Percentiles rank a stretch among this genome's conserved stretches.
These are phyloP conservation scores for Heliamphora pulchella DNA, from an alignment of 179 eudicot genomes.

Conservation along the genomic window DNA sequence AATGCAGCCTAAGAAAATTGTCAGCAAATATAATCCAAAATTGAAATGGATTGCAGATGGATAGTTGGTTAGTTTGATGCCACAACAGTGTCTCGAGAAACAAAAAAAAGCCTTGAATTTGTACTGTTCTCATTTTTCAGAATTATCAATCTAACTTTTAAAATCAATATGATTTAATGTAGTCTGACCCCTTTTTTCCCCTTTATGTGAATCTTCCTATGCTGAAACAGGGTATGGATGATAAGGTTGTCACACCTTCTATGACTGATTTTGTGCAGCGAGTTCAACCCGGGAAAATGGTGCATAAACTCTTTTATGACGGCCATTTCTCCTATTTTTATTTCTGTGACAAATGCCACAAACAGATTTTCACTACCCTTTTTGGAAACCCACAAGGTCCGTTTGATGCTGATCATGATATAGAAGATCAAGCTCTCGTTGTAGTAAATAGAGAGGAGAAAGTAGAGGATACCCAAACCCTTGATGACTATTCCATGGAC, in stretches of 20 bases:
- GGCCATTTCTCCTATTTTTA: slow-evolving; percentile 63
- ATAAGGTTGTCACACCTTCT: slow-evolving; percentile 51
- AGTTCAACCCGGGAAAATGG: slow-evolving; percentile 50
- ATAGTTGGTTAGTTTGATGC: neutral
- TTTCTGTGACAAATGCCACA: slow-evolving; percentile 63
- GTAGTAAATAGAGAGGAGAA: slow-evolving; percentile 12
- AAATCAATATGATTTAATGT: no score
- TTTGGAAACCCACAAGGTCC: slow-evolving; percentile 61
- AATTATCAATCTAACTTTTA: neutral
- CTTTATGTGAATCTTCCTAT: neutral
- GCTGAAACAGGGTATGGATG: slow-evolving; percentile 52
- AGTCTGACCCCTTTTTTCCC: neutral
- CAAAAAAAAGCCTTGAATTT: neutral
- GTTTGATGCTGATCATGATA: slow-evolving; percentile 13
- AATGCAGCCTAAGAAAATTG: neutral
- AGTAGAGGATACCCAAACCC: slow-evolving; percentile 6
- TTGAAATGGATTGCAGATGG: neutral
- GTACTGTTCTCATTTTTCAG: neutral
- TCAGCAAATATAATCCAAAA: neutral
- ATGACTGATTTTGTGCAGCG: slow-evolving; percentile 46
- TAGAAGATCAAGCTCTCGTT: slow-evolving; percentile 13
- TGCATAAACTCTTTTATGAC: slow-evolving; percentile 60
- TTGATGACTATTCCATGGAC: slow-evolving; percentile 11
- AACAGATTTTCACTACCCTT: slow-evolving; percentile 39
- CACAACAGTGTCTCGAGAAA: neutral